Evolutionary conservation across 1,139 yeast species (phyloP), one percentile per base, ranked within the genome.

Genomic region (Magnusiomyces fungicola): DNA sequence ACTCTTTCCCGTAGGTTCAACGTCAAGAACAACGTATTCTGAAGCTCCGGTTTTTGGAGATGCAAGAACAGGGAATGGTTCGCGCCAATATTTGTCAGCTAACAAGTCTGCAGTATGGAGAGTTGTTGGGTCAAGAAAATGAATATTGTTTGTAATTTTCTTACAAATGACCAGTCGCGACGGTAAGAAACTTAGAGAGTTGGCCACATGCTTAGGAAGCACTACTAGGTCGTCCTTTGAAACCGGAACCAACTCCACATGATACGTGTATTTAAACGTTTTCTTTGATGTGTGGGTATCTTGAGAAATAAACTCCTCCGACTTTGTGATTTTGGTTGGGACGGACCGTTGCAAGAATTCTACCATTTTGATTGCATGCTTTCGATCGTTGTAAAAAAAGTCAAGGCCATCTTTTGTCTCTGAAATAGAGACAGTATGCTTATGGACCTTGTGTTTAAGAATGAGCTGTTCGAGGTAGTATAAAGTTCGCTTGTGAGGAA

Each of bases 141-240:
- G 97, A 39, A 94, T 62, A 55, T 86, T 71, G 66, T 88, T 90
- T 44, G 94, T 79, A 50, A 94, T 72, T 63, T 86, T 86, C 53
- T 87, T 80, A 71, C 98, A 94, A 51, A 94, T 67, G 6, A 86
- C 94, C 48, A 63, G 50, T 39, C 53, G 58, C 43, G 58, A 55
- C 50, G 88, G 83, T 62, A 83, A 83, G 33, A 50, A 45, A 53
- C 97, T 96, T 70, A 87, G 68, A 21, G 87, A 78, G 56, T 80
- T 79, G 2, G 98, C 97, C 57, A 90, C 68, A 61, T 81, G 82
- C 64, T 83, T 83, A 29, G 98, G 98, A 57, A 94, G 73, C 39
- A 92, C 89, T 36, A 94, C 96, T 60, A 94, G 74, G 64, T 94
- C 98, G 65, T 92, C 98, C 68, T 94, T 85, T 77, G 98, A 92